Evolutionary conservation across 495 filamentous ascomycete genomes (phyloP), one percentile per base, ranked within the genome.

Genomic region (Podospora pseudocomata): DNA sequence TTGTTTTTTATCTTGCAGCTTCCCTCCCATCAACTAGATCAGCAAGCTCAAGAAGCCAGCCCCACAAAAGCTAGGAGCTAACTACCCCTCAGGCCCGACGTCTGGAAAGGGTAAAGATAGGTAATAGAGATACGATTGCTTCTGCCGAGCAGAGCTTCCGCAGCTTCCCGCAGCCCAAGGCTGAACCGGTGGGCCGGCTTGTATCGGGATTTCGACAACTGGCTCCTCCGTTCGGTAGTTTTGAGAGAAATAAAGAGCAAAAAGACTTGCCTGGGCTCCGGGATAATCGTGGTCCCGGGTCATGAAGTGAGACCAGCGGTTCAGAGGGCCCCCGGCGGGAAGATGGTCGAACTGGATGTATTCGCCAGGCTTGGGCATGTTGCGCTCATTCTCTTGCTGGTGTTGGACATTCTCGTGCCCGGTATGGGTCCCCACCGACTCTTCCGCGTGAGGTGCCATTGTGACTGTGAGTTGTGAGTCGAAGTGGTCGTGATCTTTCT

Each of bases 231-330:
- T 30, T 27, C n/a, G 60, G 32, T 54, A 20, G 55, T 23, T 19
- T 20, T 44, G 60, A 55, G 39, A 59, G n/a, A 62, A 62, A 56
- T 15, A 26, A 28, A 57, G 62, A 57, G 2, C 20, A 64, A 59
- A 6, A 58, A 59, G 11, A 58, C 81, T 34, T 76, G 92, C 92
- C 86, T 95, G 91, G 44, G 95, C 94, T 2, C 92, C 95, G 3
- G 95, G 95, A 74, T 91, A 99, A 74, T 97, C 93, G 89, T 97
- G 92, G 23, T 85, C 91, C 27, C 75, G 72, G 5, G 82, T 84
- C 60, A 84, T 63, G n/a, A 67, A 70, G 5, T 80, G 76, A 11
- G 82, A 84, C 81, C 81, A 84, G 16, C 82, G 78, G 68, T 84
- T 84, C 30, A 84, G 72, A 23, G 78, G 71, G 0, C 79, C 80